Conservation (phyloP, 108 stramenopile species). For the Cyclotella atomus region DNA sequence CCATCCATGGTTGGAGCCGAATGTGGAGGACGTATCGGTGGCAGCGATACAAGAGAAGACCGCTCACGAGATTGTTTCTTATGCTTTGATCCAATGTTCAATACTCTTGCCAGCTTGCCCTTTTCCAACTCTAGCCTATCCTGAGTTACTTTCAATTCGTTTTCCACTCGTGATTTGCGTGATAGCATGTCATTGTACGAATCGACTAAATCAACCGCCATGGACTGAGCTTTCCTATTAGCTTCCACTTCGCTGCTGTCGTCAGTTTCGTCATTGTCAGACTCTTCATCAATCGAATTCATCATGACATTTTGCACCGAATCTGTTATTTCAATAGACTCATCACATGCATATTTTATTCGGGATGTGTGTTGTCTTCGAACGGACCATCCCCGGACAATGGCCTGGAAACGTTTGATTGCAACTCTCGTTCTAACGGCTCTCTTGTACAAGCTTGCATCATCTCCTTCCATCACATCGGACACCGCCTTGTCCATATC, state of each 20-base stretch:
- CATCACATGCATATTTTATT: too few species aligned
- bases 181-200: conserved; percentile 17
- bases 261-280: too few species aligned
- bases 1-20: conserved; percentile 13
- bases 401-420: conserved; percentile 16
- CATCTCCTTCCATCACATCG: conserved; percentile 9
- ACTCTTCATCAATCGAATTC: too few species aligned
- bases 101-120: conserved; percentile 21
- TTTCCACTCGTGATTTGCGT: conserved; percentile 20
- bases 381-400: conserved; percentile 18
- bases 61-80: neutral
- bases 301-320: too few species aligned
- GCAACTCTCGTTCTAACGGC: conserved; percentile 27
- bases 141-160: conserved; percentile 29
- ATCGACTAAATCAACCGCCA: neutral
- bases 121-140: conserved; percentile 21
- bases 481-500: conserved; percentile 6
- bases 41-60: neutral
- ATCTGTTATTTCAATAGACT: too few species aligned
- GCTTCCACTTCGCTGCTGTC: too few species aligned
- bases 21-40: neutral
- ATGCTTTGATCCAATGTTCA: conserved; percentile 13
- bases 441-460: conserved; percentile 23
- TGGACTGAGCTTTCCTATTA: neutral
- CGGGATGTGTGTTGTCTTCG: conserved; percentile 10